Evolutionary conservation across 305 asterid species (phyloP), one percentile per base, ranked within the genome.

Genomic region (Fraxinus nigra): DNA sequence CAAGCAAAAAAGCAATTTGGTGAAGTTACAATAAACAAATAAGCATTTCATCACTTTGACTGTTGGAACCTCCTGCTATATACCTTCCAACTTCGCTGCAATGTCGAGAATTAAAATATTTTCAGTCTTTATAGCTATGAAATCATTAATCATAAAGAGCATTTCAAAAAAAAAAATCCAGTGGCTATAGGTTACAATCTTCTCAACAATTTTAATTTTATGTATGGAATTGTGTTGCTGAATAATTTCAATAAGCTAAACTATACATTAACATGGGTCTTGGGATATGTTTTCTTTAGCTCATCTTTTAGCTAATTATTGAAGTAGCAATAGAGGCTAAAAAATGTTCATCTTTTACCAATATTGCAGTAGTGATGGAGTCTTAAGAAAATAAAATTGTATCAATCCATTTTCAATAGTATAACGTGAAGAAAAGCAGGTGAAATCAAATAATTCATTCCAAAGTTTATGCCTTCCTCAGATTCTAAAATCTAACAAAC

Each of bases 401-500:
- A 65, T 22, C 37, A 10, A 26, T 18, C 18, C 75, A 28, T 5
- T 69, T 30, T 6, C 38, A 61, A 30, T 11, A 26, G n/a, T 3
- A 28, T 6, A 69, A 10, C 22, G 18, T 30, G 38, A 28, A 69
- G 35, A 65, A 11, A 69, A 69, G 38, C 18, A 69, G 40, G 9
- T 30, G 75, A 69, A 30, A 33, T 10, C 35, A 69, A 40, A 4
- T 30, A 7, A 65, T 32, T 32, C 14, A 18, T 7, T 10, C 32
- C 63, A 33, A 59, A 77, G 30, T 69, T 67, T 72, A 69, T 38
- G 70, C 22, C 10, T 70, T 77, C 73, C 54, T 76, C 73, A 38
- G 48, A 32, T 69, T 75, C 76, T 22, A 56, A 51, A 54, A 65
- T 78, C 35, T 78, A 72, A 70, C 20, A 48, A 61, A 81, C 70